phyloP scores from a whole-genome alignment of 1,139 yeast genomes.

The Yarrowia galli region DNA sequence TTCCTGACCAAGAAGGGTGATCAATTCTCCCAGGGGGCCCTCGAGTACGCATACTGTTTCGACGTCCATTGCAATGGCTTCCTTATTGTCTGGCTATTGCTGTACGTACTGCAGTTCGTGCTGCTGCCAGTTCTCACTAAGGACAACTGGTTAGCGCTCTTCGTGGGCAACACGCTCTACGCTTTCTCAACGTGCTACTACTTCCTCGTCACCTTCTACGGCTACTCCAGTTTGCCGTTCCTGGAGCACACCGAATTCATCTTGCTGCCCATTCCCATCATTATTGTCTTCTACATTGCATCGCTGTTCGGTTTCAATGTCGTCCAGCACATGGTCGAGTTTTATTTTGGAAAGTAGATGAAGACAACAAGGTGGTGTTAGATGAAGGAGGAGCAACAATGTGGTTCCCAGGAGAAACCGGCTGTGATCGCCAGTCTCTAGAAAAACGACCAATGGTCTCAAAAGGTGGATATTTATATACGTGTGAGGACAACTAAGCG shows the following conservation, averaged over 20 bases:
- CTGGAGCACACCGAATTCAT: constrained; percentile 67
- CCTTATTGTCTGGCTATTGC: constrained; percentile 76
- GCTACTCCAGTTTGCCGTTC: constrained; percentile 84
- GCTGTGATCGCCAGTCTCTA: background rate
- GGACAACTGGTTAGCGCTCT: constrained; percentile 67
- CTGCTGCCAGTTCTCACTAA: constrained; percentile 73
- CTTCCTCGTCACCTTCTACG: constrained; percentile 81
- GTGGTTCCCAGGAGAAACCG: background rate
- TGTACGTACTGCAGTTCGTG: constrained; percentile 79
- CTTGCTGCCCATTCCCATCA: constrained; percentile 63
- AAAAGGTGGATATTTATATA: constrained; percentile 31
- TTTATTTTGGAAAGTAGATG: constrained; percentile 59
- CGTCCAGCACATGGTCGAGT: constrained; percentile 70
- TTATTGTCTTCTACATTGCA: constrained; percentile 64
- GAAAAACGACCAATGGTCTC: constrained; percentile 10
- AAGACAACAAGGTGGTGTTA: background rate
- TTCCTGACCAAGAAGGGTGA: constrained; percentile 54
- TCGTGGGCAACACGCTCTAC: constrained; percentile 81
- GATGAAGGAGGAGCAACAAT: background rate
- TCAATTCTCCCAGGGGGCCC: constrained; percentile 60
- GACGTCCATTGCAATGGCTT: constrained; percentile 93
- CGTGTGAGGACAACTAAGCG: background rate
- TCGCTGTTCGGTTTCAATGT: constrained; percentile 68
- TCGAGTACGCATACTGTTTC: constrained; percentile 95
- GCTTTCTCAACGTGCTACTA: constrained; percentile 76